Base-by-base conservation (phyloP, 2,329 filamentous ascomycete species). In the Colletotrichum cordylinicola region DNA sequence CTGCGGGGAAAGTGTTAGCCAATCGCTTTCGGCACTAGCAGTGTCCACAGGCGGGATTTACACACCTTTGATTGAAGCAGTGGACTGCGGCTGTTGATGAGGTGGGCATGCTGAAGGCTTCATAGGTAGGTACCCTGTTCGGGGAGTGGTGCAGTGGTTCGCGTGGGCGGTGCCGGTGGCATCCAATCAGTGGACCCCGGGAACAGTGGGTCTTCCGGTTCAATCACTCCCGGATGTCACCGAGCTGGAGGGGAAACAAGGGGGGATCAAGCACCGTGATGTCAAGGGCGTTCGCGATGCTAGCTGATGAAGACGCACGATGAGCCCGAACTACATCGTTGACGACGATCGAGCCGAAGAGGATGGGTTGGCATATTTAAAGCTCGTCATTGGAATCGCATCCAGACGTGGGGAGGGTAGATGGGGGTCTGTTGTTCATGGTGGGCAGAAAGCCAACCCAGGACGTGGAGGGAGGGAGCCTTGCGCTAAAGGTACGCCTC, bases 11-110 rank as follows among this genome's bases (percentile, higher is more conserved):
- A 10, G 9, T 35, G 16, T 31, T 12, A 27, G 27, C 56, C 10
- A 33, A 18, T 13, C 6, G 43, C n/a, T 21, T 12, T 21, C 10
- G n/a, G 21, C 13, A 16, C 15, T 37, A 7, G 35, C 35, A 12
- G 4, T 52, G 10, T 52, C 10, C n/a, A 52, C 43, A 2, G 43
- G n/a, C 12, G 27, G 29, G 9, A n/a, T 66, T 24, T 6, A 67
- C 73, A 8, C 4, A 75, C 64, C 6, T 68, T 43, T 58, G 64
- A 15, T 37, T 55, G 16, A 2, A 52, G 13, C 31, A 48, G 29
- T 16, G 9, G 4, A 69, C 73, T 16, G 73, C 73, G 6, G 56
- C 70, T 15, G 70, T 73, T 43, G 73, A 68, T 3, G 73, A 75
- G 2, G 69, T 56, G 10, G 73, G 62, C 69, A 75, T 75, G 16